Evolutionary conservation across 2,329 filamentous ascomycete species (phyloP).

Genomic region (Fusarium abutilonis): DNA sequence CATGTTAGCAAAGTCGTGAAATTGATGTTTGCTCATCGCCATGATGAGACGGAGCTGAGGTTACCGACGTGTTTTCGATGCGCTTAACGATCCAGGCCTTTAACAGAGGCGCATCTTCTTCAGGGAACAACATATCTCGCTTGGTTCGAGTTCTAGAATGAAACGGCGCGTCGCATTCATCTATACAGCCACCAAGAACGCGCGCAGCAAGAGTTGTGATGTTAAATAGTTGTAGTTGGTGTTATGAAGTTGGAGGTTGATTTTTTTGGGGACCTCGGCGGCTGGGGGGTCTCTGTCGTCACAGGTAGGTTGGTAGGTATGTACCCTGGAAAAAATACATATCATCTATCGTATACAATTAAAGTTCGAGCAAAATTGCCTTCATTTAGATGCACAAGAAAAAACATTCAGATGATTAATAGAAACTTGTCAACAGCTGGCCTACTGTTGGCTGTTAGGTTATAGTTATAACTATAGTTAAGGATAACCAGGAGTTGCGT

Average conservation of each 20-base stretch:
- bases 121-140: constrained; percentile 67
- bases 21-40: constrained; percentile 5
- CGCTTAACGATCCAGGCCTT: constrained; percentile 83
- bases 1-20: constrained; percentile 19
- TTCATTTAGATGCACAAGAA: too few species aligned
- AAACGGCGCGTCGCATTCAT: constrained; percentile 12
- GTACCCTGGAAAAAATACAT: too few species aligned
- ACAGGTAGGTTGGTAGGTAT: constrained; percentile 18
- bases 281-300: constrained; percentile 32
- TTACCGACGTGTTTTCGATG: constrained; percentile 75
- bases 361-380: too few species aligned
- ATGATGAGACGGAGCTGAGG: constrained; percentile 16
- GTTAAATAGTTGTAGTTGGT: constrained; percentile 2
- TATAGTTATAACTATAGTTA: too few species aligned
- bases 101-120: constrained; percentile 69
- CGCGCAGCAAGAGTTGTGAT: background rate
- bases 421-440: too few species aligned
- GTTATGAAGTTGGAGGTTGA: constrained; percentile 30
- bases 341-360: too few species aligned
- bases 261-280: constrained; percentile 28
- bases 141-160: background rate
- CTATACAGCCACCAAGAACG: background rate
- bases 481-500: too few species aligned
- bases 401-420: too few species aligned
- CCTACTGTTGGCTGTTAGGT: too few species aligned